Percentiles rank a stretch among this genome's conserved stretches.
Conservation (phyloP, 495 filamentous ascomycete species). For the Patellaria atrata region DNA sequence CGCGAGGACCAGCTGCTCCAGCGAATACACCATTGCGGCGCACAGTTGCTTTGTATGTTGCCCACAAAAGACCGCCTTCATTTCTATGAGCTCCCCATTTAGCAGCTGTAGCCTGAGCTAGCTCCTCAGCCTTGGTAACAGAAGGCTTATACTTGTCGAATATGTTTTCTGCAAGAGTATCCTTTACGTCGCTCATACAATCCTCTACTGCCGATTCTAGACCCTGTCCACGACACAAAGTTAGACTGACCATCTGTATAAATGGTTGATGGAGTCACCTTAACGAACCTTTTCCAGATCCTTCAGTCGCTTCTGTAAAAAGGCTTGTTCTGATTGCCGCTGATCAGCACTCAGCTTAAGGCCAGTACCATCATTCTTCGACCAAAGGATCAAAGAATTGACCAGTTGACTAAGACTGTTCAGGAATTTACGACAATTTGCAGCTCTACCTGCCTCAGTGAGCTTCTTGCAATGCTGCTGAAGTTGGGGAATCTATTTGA, state of each 20-base stretch:
- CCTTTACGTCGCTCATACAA: conserved; percentile 26
- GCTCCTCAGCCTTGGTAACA: conserved; percentile 5
- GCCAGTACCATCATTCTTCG: conserved; percentile 31
- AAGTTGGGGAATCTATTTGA: conserved; percentile 41
- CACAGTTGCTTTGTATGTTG: conserved; percentile 50
- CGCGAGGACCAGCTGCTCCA: conserved; percentile 21
- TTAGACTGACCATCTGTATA: too few relatives aligned
- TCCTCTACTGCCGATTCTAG: conserved; percentile 27
- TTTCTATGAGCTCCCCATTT: conserved; percentile 35
- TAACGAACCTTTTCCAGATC: conserved; percentile 34
- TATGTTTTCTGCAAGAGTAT: conserved; percentile 31
- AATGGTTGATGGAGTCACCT: too few relatives aligned
- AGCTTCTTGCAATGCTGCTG: conserved; percentile 40
- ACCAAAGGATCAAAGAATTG: conserved; percentile 39
- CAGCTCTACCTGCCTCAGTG: conserved; percentile 33
- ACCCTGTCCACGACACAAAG: conserved; percentile 18
- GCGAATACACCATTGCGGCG: conserved; percentile 35
- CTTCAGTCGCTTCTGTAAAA: conserved; percentile 30
- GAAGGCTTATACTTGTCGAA: conserved; percentile 29
- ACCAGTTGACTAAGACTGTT: conserved; percentile 35
- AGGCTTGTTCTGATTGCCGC: conserved; percentile 26
- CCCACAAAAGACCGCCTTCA: conserved; percentile 36
- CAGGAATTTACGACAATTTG: conserved; percentile 33
- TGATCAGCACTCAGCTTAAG: conserved; percentile 31
- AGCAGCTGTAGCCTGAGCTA: conserved; percentile 24